Conservation (phyloP, 2,329 filamentous ascomycete species). For the Metarhizium guizhouense region DNA sequence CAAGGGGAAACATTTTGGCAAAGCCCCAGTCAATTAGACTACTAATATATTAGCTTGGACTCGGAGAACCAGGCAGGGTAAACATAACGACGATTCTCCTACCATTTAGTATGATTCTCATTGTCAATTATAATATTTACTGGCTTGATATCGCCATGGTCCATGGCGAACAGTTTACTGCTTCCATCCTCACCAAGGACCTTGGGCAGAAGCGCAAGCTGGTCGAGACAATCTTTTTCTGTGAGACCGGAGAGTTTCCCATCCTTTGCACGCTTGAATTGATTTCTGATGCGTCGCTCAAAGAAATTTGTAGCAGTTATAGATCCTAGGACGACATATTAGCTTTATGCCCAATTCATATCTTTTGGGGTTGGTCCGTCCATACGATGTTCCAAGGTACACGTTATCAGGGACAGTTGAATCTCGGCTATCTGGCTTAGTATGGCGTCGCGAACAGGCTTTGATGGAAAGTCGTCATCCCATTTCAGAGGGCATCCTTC, state of each 20-base stretch:
- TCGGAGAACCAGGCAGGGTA: not conserved
- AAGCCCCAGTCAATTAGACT: not conserved
- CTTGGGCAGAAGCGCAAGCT: not conserved
- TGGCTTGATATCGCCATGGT: constrained; percentile 3
- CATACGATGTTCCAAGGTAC: not conserved
- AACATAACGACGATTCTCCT: not conserved
- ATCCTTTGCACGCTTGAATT: not conserved
- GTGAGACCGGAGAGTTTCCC: not conserved
- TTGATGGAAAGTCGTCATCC: not conserved
- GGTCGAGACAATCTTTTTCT: not conserved
- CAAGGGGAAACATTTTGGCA: not conserved
- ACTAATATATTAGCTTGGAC: not conserved
- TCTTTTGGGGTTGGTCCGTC: not conserved
- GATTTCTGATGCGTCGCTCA: not conserved
- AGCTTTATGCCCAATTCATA: not conserved
- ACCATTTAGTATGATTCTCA: not conserved
- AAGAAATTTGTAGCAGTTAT: not conserved
- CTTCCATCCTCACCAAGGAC: not conserved
- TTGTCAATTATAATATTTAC: constrained; percentile 1
- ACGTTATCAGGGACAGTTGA: constrained; percentile 1
- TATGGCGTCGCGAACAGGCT: not conserved
- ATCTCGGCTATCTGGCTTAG: not conserved
- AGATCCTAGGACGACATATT: not conserved
- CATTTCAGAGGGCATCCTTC: not conserved
- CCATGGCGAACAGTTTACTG: not conserved